Percentiles rank a stretch among this genome's conserved stretches.
Evolutionary conservation across 2,329 filamentous ascomycete species (phyloP).

Genomic region (Calycina marina): DNA sequence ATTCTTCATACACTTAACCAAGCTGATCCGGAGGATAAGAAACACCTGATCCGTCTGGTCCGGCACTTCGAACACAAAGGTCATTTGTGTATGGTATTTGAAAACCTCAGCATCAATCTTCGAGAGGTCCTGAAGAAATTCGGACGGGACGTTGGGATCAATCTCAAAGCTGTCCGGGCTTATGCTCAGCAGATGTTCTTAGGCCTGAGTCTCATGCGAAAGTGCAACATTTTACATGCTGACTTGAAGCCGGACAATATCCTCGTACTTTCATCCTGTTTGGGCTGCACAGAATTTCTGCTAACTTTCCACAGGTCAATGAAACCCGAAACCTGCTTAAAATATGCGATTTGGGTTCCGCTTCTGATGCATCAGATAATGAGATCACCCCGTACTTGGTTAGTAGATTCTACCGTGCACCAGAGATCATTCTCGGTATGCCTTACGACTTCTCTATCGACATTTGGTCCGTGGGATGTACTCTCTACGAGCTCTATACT

Average conservation of each 20-base stretch:
- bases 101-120: constrained; percentile 85
- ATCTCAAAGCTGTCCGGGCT: constrained; percentile 68
- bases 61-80: constrained; percentile 86
- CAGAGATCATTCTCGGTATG: constrained; percentile 95
- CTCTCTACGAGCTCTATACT: constrained; percentile 90
- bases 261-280: constrained; percentile 28
- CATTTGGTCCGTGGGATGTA: constrained; percentile 97
- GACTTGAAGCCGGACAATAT: constrained; percentile 98
- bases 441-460: constrained; percentile 89
- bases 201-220: constrained; percentile 73
- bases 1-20: constrained; percentile 79
- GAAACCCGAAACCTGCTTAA: constrained; percentile 75
- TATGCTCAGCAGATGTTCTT: constrained; percentile 94
- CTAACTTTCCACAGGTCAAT: constrained; percentile 40
- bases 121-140: constrained; percentile 93
- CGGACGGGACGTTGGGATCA: constrained; percentile 85
- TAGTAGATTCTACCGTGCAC: constrained; percentile 92
- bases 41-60: constrained; percentile 80
- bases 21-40: constrained; percentile 76
- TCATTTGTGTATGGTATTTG: constrained; percentile 93
- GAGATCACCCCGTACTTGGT: constrained; percentile 92
- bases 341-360: constrained; percentile 93
- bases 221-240: constrained; percentile 86
- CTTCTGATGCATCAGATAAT: constrained; percentile 77
- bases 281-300: neutral